Base-by-base conservation (phyloP, 805 yeast species). In the Candida namnaoensis region DNA sequence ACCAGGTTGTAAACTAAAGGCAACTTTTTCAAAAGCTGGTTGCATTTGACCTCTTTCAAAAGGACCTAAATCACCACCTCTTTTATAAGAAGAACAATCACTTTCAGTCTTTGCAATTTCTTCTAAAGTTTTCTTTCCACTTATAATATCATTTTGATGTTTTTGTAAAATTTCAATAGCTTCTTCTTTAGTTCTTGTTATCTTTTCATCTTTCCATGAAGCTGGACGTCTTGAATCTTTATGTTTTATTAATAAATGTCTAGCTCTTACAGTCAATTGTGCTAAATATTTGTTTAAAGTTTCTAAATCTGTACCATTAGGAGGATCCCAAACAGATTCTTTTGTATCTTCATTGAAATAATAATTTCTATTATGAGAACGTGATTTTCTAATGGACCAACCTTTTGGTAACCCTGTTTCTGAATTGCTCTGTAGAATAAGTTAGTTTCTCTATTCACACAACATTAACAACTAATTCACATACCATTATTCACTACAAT, bases 11-110 rank as follows among this genome's bases (percentile, higher is more conserved):
- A 93, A 67, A 5, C 65, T 80, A 59, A 84, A 91, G 2, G 96
- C 81, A 2, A 93, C 95, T 45, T 80, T 80, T 62, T 93, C 99
- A 56, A 93, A 93, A 44, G 82, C 66, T 32, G 96, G 96, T 62
- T 93, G 98, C 99, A 93, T 93, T 52, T 82, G 88, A 34, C 96
- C 96, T 46, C 72, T 78, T 24, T 84, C 87, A 57, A 93, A 93
- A 56, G 66, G 78, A 0, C 99, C 98, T 52, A 93, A 69, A 60
- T 93, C 99, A 37, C 99, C 99, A 19, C 88, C 88, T 54, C 85
- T 80, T 38, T 82, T 68, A 53, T 84, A 95, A 10, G 95, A 82
- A 14, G 85, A 76, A 61, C 97, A 88, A 58, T 91, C 99, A 47
- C 95, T 82, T 58, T 87, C 93, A 3, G 88, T 78, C 33, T 68